Evolutionary conservation across 495 filamentous ascomycete genomes (phyloP).

Genomic region (Venustampulla echinocandica): DNA sequence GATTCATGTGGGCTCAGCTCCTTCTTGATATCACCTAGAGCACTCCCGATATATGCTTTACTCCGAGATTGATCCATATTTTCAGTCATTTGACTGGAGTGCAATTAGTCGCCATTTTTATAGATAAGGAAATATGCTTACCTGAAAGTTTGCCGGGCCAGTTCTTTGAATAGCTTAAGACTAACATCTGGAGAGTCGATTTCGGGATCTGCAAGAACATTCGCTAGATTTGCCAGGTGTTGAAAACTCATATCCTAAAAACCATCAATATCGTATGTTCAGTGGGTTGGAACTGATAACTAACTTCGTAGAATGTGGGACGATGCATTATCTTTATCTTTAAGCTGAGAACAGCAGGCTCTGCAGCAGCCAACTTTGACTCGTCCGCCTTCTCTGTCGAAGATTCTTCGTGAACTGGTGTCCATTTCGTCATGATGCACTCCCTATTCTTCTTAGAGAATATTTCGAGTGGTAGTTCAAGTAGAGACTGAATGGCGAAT

Average conservation of each 20-base stretch:
- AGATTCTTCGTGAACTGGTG: neutral
- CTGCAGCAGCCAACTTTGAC: conserved; percentile 1
- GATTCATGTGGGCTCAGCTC: conserved; percentile 18
- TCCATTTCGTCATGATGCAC: conserved; percentile 26
- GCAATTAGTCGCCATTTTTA: neutral
- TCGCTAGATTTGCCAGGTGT: conserved; percentile 27
- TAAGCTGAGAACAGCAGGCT: conserved; percentile 31
- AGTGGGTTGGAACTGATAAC: neutral
- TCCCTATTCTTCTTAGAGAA: conserved; percentile 30
- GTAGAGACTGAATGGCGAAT: conserved; percentile 15
- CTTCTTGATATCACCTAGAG: conserved; percentile 22
- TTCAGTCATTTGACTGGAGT: conserved; percentile 26
- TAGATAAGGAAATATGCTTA: conserved; percentile 9
- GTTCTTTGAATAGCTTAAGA: conserved; percentile 23
- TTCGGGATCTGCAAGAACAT: conserved; percentile 11
- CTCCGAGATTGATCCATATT: conserved; percentile 27
- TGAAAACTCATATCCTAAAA: conserved; percentile 29
- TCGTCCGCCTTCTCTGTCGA: neutral
- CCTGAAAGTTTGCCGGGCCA: conserved; percentile 26
- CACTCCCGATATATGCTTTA: conserved; percentile 26
- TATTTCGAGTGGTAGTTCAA: conserved; percentile 10
- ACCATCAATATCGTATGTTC: neutral
- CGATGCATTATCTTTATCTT: conserved; percentile 38
- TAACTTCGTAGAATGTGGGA: conserved; percentile 42
- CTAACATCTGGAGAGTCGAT: conserved; percentile 8